phyloP scores from a whole-genome alignment of 1,284 basidiomycete species.

The Austroboletus niveus region DNA sequence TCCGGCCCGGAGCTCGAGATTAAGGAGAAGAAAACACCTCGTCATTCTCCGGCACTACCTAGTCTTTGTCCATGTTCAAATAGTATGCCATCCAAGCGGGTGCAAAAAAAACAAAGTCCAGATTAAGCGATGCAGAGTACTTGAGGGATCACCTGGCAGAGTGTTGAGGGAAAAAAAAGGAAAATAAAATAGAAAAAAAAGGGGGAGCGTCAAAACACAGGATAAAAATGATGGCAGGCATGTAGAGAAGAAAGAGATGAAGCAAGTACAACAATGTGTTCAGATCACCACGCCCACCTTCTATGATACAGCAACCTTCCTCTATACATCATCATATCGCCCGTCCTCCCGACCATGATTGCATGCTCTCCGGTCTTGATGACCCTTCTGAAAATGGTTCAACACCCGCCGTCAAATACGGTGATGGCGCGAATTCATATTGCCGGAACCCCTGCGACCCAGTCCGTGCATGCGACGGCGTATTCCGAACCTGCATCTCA shows the following conservation, averaged over 20 bases:
- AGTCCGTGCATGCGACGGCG: slow-evolving; percentile 19
- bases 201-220: background rate
- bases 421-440: slow-evolving; percentile 4
- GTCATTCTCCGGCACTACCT: background rate
- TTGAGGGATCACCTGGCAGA: background rate
- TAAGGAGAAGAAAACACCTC: background rate
- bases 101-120: slow-evolving; percentile 1
- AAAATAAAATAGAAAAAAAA: background rate
- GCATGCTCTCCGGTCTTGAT: slow-evolving; percentile 33
- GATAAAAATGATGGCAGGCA: no score
- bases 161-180: background rate
- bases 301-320: background rate
- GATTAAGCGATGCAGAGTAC: background rate
- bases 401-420: slow-evolving; percentile 1
- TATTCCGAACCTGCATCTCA: slow-evolving; percentile 53
- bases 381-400: slow-evolving; percentile 8
- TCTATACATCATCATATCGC: slow-evolving; percentile 34
- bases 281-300: slow-evolving; percentile 3
- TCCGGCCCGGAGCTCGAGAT: background rate
- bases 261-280: slow-evolving; percentile 17
- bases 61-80: background rate
- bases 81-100: background rate
- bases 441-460: slow-evolving; percentile 18
- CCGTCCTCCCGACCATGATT: slow-evolving; percentile 42
- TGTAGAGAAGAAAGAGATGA: slow-evolving; percentile 2